Percentiles rank a stretch among this genome's conserved stretches.
Evolutionary conservation across 257 asterid species (phyloP).

Genomic region (Lycium ferocissimum): DNA sequence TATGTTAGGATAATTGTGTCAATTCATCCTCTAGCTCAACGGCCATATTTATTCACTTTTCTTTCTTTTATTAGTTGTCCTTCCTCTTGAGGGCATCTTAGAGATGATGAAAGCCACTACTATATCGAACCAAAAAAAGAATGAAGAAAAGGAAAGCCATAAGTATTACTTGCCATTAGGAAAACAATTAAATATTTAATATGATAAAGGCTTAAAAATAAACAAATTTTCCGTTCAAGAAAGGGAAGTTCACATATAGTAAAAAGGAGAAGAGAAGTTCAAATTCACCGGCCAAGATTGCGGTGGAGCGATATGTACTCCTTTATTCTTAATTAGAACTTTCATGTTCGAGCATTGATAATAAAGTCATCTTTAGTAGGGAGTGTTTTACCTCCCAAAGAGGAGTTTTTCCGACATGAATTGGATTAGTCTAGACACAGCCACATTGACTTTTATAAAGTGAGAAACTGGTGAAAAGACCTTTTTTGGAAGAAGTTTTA

Average conservation of each 20-base stretch:
- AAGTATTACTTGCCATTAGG: neutral
- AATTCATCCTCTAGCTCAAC: neutral
- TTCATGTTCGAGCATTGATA: fast-evolving
- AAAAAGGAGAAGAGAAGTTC: neutral
- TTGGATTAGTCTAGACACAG: neutral
- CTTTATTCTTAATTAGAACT: fast-evolving
- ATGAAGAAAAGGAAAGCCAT: neutral
- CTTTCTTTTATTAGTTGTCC: neutral
- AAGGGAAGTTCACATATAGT: neutral
- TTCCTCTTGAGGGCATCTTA: conserved; percentile 25
- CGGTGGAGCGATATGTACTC: neutral
- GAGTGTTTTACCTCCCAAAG: neutral
- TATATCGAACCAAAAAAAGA: neutral
- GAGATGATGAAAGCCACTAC: conserved; percentile 2
- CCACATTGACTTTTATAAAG: no score
- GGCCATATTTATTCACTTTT: neutral
- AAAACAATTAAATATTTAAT: neutral
- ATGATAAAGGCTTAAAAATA: neutral
- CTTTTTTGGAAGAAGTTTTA: no score
- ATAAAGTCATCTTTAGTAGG: neutral
- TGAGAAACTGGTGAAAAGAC: no score
- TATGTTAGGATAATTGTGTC: conserved; percentile 20
- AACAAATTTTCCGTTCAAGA: neutral
- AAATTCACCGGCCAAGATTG: neutral
- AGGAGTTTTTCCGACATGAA: neutral